Conservation (phyloP, 1,139 yeast genomes). For the Magnusiomyces suaveolens region DNA sequence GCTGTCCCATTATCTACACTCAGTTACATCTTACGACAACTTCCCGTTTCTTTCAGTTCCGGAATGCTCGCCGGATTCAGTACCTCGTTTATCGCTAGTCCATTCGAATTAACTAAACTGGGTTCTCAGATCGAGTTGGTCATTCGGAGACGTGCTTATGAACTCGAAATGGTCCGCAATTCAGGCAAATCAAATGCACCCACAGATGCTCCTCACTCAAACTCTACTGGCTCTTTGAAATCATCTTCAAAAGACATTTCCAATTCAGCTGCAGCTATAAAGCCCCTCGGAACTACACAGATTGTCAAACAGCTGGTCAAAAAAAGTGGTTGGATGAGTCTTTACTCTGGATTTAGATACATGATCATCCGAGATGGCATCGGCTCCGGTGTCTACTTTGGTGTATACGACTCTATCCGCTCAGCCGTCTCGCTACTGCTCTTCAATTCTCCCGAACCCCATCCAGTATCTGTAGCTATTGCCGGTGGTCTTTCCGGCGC, state of each 20-base stretch:
- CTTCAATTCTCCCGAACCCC: constrained; percentile 28
- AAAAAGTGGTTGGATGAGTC: constrained; percentile 50
- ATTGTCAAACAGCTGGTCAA: constrained; percentile 45
- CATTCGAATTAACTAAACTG: constrained; percentile 76
- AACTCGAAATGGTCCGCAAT: constrained; percentile 21
- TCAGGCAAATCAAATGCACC: constrained; percentile 9
- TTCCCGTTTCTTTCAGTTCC: constrained; percentile 57
- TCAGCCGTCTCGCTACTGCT: constrained; percentile 24
- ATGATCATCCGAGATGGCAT: constrained; percentile 58
- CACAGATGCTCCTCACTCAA: not conserved
- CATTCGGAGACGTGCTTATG: constrained; percentile 37
- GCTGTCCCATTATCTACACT: constrained; percentile 9
- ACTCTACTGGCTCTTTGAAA: not conserved
- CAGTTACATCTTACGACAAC: constrained; percentile 38
- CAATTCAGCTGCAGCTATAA: not conserved
- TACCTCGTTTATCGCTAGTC: constrained; percentile 64
- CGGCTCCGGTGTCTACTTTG: constrained; percentile 65
- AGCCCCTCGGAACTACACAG: constrained; percentile 34
- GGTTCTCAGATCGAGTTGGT: constrained; percentile 56
- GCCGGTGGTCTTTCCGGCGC: constrained; percentile 82
- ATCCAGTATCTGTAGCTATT: constrained; percentile 39
- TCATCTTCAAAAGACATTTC: not conserved
- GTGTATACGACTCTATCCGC: constrained; percentile 65
- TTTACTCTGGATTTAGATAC: constrained; percentile 64
- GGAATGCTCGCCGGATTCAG: constrained; percentile 61